Percentiles rank a stretch among this genome's conserved stretches.
Conservation (phyloP, 805 yeast species). For the Candida easanensis region DNA sequence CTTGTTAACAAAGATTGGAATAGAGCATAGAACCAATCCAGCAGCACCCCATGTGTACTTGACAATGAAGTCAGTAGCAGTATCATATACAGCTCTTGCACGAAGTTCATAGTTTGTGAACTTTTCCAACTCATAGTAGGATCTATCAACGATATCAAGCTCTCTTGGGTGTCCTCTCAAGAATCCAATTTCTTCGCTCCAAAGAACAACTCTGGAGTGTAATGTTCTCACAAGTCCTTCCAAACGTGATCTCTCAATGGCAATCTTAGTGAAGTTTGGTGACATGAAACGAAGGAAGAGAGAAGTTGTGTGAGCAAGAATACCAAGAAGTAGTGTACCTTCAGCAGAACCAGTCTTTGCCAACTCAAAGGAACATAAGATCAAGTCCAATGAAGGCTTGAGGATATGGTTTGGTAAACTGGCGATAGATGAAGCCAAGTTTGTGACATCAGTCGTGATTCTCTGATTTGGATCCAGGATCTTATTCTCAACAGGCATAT, state of each 20-base stretch:
- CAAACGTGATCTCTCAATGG: constrained; percentile 69
- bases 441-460: constrained; percentile 74
- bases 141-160: constrained; percentile 68
- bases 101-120: constrained; percentile 74
- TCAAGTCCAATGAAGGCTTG: constrained; percentile 77
- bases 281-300: constrained; percentile 69
- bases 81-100: constrained; percentile 75
- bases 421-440: constrained; percentile 69
- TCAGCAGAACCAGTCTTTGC: constrained; percentile 51
- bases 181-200: constrained; percentile 84
- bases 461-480: constrained; percentile 80
- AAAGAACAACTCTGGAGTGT: constrained; percentile 77
- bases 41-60: constrained; percentile 97
- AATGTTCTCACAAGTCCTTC: constrained; percentile 83
- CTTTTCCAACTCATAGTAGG: constrained; percentile 77
- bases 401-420: constrained; percentile 78
- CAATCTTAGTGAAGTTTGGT: constrained; percentile 84
- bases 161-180: constrained; percentile 81
- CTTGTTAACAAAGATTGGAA: constrained; percentile 75
- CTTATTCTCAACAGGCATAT: constrained; percentile 43
- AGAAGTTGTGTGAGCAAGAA: constrained; percentile 80
- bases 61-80: constrained; percentile 83
- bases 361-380: constrained; percentile 77
- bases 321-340: constrained; percentile 73
- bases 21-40: constrained; percentile 81